phyloP scores from a whole-genome alignment of 2,329 filamentous ascomycete species.

The Amesomyces nigricolor region DNA sequence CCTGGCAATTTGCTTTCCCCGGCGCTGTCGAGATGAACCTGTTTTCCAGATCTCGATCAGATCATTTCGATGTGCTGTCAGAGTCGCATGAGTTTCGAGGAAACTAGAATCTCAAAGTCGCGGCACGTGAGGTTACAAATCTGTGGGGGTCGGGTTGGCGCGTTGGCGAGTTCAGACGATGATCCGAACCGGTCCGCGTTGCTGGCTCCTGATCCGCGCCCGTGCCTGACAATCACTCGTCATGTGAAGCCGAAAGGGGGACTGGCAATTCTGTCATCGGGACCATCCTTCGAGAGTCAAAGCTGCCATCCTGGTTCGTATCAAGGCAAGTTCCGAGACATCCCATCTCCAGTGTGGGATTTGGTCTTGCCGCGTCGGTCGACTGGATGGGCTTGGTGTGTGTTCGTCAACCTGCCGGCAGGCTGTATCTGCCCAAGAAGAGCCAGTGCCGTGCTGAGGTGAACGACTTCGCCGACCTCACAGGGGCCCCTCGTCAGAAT shows the following conservation, averaged over 20 bases:
- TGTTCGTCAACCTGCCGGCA: too few species aligned
- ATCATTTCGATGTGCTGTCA: too few species aligned
- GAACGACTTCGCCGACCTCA: conserved; percentile 19
- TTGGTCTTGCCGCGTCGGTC: not conserved
- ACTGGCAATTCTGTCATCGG: not conserved
- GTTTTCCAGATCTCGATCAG: conserved; percentile 9
- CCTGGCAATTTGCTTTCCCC: conserved; percentile 24
- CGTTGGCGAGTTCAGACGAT: not conserved
- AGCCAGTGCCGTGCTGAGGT: conserved; percentile 12
- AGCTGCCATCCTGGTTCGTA: not conserved
- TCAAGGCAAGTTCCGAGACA: conserved; percentile 15
- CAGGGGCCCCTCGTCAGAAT: conserved; percentile 2
- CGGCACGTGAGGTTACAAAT: conserved; percentile 3
- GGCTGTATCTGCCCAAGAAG: not conserved
- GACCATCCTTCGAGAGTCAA: not conserved
- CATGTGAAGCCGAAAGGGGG: not conserved
- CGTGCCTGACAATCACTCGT: conserved; percentile 18
- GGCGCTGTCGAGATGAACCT: conserved; percentile 21
- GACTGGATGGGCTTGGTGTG: too few species aligned
- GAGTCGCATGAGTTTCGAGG: too few species aligned
- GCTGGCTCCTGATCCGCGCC: conserved; percentile 18
- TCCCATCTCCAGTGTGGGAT: not conserved
- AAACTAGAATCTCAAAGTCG: not conserved
- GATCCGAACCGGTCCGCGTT: conserved; percentile 8
- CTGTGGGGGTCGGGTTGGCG: not conserved